Evolutionary conservation across 139 green algal genomes (phyloP), one percentile per base, ranked within the genome.

Genomic region (Picochlorum sp.): DNA sequence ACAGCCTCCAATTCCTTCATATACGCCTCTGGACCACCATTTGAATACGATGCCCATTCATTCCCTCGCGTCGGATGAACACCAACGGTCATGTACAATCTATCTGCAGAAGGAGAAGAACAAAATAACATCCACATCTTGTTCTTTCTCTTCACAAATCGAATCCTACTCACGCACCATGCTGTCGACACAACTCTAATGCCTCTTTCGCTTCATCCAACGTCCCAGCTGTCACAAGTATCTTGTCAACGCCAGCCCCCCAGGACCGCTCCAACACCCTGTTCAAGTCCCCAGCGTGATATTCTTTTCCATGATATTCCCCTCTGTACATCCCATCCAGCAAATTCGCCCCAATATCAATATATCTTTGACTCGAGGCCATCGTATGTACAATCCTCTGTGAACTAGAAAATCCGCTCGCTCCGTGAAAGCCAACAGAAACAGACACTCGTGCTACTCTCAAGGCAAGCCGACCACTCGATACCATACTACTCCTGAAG

Each of bases 11-110:
- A 76, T 37, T 49, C 68, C 4, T 63, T 45, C 51, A 89, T 57
- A 66, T 91, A 83, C 4, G 65, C 72, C 1, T 82, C 81, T 45
- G 60, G 60, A 15, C 51, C 51, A 31, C 26, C 51, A 1, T 73
- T 56, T 20, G n/a, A 20, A 47, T 75, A 56, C 1, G 56, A 69
- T 21, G 86, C 80, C 62, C 96, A 89, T 71, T 91, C 84, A 14
- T 63, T 66, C 61, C 80, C 90, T 13, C 88, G 78, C 4, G 87
- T 96, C 14, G 88, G 88, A 67, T 96, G 88, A 63, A 91, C 82
- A 2, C 88, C 88, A n/a, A 88, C 83, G 3, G 88, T 96, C 56
- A 71, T 83, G 70, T 78, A 94, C 20, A 96, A 72, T 18, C 79
- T 73, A 38, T 26, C 47, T 54, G 47, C 47, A 54, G 4, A 30